Evolutionary conservation across 345 rosid species (phyloP).

Genomic region (Isatis tinctoria): DNA sequence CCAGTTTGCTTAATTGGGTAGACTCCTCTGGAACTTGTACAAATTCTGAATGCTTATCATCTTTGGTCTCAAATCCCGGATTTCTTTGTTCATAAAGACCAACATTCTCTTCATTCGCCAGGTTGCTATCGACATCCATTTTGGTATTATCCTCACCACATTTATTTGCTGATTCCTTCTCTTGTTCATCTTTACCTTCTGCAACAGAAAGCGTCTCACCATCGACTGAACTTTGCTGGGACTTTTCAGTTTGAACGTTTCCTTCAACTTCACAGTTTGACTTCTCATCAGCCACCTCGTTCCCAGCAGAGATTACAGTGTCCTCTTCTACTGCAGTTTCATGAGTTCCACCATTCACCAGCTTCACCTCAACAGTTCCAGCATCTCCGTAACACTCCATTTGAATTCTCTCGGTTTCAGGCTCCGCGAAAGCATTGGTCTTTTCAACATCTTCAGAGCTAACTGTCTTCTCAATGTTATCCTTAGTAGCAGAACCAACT

Average conservation of each 20-base stretch:
- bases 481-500: not conserved
- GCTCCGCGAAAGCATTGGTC: not conserved
- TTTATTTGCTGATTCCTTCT: not conserved
- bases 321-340: not conserved
- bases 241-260: not conserved
- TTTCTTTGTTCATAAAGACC: not conserved
- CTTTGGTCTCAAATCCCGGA: not conserved
- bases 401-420: not conserved
- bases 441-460: not conserved
- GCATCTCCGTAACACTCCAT: not conserved
- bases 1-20: too few species aligned
- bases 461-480: not conserved
- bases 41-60: conserved; percentile 6
- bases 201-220: conserved; percentile 10
- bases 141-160: not conserved
- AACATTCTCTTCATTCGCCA: not conserved
- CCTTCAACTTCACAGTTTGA: not conserved
- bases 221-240: not conserved
- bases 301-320: not conserved
- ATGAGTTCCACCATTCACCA: conserved; percentile 1
- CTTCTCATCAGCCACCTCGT: not conserved
- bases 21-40: not conserved
- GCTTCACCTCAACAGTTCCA: not conserved
- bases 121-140: not conserved
- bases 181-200: not conserved